Conservation (phyloP, 208 protist genomes). For the Leishmania major region DNA sequence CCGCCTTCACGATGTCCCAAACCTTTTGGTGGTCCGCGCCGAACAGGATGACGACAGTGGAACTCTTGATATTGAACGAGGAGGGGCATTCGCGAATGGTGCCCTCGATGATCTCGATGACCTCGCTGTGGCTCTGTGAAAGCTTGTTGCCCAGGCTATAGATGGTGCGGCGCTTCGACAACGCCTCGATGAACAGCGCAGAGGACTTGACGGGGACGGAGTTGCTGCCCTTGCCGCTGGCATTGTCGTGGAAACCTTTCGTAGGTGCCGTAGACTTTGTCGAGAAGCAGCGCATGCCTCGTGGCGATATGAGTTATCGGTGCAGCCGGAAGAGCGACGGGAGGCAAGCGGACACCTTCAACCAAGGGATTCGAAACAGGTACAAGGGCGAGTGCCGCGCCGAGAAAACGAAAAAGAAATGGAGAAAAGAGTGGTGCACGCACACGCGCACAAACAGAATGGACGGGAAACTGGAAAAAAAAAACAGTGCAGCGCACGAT, state of each 20-base stretch:
- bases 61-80: slow-evolving; percentile 63
- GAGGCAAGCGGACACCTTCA: background rate
- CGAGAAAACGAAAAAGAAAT: background rate
- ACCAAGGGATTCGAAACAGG: background rate
- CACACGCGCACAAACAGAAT: background rate
- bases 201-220: background rate
- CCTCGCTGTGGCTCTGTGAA: slow-evolving; percentile 26
- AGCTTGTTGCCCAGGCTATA: slow-evolving; percentile 47
- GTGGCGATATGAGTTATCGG: background rate
- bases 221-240: background rate
- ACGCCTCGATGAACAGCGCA: slow-evolving; percentile 16
- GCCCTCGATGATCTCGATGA: slow-evolving; percentile 40
- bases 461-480: too few species aligned
- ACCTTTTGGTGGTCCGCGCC: slow-evolving; percentile 55
- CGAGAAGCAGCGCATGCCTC: slow-evolving; percentile 13
- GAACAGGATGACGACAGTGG: slow-evolving; percentile 57
- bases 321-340: background rate
- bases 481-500: too few species aligned
- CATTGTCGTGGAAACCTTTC: background rate
- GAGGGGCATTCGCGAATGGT: slow-evolving; percentile 44
- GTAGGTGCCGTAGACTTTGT: slow-evolving; percentile 21
- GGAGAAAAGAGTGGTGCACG: background rate
- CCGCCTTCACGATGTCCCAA: slow-evolving; percentile 50
- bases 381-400: too few species aligned
- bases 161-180: slow-evolving; percentile 43